These are phyloP conservation scores for Teratosphaeria epicoccoides DNA, from an alignment of 2,329 filamentous ascomycete species.

Conservation along the genomic window DNA sequence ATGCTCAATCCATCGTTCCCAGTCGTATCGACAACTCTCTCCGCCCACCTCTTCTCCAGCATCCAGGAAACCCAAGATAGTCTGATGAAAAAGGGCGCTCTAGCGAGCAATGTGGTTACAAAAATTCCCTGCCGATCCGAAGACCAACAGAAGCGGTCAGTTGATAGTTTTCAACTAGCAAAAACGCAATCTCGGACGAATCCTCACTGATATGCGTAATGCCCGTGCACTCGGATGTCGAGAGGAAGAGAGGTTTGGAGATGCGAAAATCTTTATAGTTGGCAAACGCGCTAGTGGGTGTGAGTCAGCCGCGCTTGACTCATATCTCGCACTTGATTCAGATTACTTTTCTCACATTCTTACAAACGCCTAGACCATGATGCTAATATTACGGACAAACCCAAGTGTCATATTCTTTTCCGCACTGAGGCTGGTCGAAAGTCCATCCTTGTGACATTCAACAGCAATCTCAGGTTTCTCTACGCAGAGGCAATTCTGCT, in stretches of 20 bases:
- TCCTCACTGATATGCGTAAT: slow-evolving; percentile 78
- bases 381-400: too few species aligned
- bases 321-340: too few species aligned
- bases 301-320: background rate
- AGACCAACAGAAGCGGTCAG: slow-evolving; percentile 65
- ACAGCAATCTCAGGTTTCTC: too few species aligned
- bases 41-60: slow-evolving; percentile 1
- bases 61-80: background rate
- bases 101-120: slow-evolving; percentile 31
- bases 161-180: slow-evolving; percentile 82
- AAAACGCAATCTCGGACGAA: slow-evolving; percentile 78
- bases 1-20: too few species aligned
- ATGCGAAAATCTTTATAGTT: background rate
- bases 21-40: background rate
- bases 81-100: slow-evolving; percentile 13
- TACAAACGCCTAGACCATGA: too few species aligned
- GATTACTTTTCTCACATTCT: too few species aligned
- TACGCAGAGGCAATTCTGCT: too few species aligned
- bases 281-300: background rate
- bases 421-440: too few species aligned
- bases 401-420: too few species aligned
- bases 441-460: too few species aligned
- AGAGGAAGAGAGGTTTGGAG: slow-evolving; percentile 30
- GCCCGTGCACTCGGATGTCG: slow-evolving; percentile 57
- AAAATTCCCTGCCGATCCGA: slow-evolving; percentile 69